Evolutionary conservation across 495 filamentous ascomycete species (phyloP).

Genomic region (Darksidea phi): DNA sequence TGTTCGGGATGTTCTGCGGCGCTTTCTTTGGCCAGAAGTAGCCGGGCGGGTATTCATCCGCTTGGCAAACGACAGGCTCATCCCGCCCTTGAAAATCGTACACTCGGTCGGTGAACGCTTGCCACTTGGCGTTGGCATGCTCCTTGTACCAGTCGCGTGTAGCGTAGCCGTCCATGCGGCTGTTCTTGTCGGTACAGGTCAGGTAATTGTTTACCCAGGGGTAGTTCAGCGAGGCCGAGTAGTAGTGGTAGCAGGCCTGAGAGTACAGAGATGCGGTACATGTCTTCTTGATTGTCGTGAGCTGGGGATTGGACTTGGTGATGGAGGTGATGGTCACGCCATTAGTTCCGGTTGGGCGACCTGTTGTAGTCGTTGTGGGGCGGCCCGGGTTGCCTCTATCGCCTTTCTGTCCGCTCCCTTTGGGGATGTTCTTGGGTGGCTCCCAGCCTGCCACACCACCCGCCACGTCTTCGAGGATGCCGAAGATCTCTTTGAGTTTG

Average conservation of each 20-base stretch:
- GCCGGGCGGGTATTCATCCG: conserved; percentile 3
- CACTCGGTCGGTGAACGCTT: not conserved
- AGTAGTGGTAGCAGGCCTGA: conserved; percentile 10
- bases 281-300: not conserved
- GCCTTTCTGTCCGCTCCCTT: conserved; percentile 4
- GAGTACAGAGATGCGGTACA: conserved; percentile 1
- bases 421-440: conserved; percentile 3
- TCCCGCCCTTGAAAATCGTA: not conserved
- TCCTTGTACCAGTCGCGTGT: not conserved
- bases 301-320: not conserved
- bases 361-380: not conserved
- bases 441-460: not conserved
- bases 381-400: not conserved
- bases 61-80: too few species aligned
- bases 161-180: not conserved
- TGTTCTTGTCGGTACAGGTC: not conserved
- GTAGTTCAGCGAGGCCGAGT: not conserved
- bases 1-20: not conserved
- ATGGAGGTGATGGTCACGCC: not conserved
- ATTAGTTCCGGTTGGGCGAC: not conserved
- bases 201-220: not conserved
- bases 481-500: not conserved
- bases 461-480: not conserved
- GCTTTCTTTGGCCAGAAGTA: not conserved
- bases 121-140: conserved; percentile 3